Evolutionary conservation across 208 protist genomes (phyloP), one percentile per base, ranked within the genome.

Genomic region (Leishmania lainsoni): DNA sequence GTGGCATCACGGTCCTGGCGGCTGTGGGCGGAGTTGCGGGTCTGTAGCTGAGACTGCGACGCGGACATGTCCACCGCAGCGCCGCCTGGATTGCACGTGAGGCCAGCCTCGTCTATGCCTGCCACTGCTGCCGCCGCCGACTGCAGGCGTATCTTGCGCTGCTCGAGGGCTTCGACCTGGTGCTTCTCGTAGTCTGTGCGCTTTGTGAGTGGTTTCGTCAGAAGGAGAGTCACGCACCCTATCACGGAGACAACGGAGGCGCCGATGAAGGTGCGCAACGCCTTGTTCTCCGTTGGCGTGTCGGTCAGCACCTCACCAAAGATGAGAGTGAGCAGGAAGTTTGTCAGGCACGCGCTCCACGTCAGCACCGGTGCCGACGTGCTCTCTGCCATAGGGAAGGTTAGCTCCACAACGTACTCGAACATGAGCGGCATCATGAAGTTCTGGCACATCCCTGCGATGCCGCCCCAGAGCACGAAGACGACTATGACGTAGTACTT

Each of bases 401-500:
- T 96, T 14, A 96, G 81, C 86, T 96, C 92, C 70, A 96, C 87
- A 5, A 93, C 92, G 85, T 91, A 96, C 81, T 96, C 90, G 83
- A 94, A 96, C 87, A 94, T 91, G 68, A 96, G 80, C 10, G 92
- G 92, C 89, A 96, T 92, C 87, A 93, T 92, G 51, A 92, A 91
- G 80, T 96, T 96, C 81, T 93, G 90, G 52, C 89, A 96, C 1
- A 96, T 35, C 0, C 92, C 92, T 1, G 89, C 87, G 1, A 95
- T 69, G 14, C 89, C 90, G 59, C 90, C 90, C 89, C 89, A 93
- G 1, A 88, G 81, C 71, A 93, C 58, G 85, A 95, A 93, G 1
- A 86, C 73, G 1, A 87, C 71, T 1, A 79, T 29, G 32, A 88
- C 84, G 76, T 90, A 95, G 80, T 92, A 91, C 26, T 76, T 68